Evolutionary conservation across 352 stramenopile species (phyloP), one percentile per base, ranked within the genome.

Genomic region (Phytopythium chamaehyphon): DNA sequence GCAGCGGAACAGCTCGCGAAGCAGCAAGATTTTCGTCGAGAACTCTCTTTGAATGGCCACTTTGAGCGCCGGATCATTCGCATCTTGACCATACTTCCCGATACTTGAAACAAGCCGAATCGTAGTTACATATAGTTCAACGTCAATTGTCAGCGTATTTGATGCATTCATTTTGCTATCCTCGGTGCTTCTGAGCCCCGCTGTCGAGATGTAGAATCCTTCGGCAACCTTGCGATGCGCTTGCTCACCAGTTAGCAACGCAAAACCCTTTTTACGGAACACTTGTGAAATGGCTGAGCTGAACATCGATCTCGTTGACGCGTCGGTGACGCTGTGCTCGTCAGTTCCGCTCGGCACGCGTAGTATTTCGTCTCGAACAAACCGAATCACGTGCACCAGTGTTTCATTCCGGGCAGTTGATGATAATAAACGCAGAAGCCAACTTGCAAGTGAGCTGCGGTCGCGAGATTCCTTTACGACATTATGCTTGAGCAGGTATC

Each of bases 371-470:
- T 72, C 63, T 28, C 70, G 71, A 12, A 91, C 63, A 45, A 91
- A 71, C 11, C 61, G 61, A 51, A 90, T 65, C 19, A 87, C 74
- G 24, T 92, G 62, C n/a, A 86, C 37, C 10, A 87, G 55, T 2
- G 74, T 88, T 42, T 82, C 73, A 31, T 90, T 77, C 28, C 61
- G 81, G 49, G 73, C 68, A 22, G 75, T 60, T 8, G 74, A 79
- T 12, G 72, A 76, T n/a, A 92, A 55, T 7, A 92, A 59, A 35
- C 81, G 83, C 6, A 86, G 57, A 36, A 92, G 70, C 81, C 78
- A 90, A 26, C 65, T 74, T 12, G 81, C 62, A 8, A 90, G 43
- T 1, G 75, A 86, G 19, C 82, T 78, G 14, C 76, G 78, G 31
- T 92, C 78, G 16, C 66, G 58, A 39, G 59, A 61, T 40, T 92